Base-by-base conservation (phyloP, 148 eudicot genomes). In the Heliamphora exappendiculata region DNA sequence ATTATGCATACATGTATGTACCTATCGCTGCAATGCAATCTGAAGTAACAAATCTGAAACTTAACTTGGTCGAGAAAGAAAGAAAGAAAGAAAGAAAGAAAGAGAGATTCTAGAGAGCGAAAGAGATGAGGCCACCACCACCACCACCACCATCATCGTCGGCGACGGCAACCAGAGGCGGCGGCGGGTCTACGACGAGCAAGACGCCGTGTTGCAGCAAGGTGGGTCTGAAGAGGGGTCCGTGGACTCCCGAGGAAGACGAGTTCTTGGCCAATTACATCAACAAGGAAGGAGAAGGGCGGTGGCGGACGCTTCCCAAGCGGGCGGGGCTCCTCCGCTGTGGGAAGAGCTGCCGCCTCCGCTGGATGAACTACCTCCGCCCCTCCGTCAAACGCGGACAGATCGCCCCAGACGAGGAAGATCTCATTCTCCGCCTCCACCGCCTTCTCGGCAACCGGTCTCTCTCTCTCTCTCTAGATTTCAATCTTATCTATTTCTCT, bases 171-270 rank as follows among this genome's bases (percentile, higher is more conserved):
- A 31, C 20, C 33, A 39, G 7, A 37, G 12, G 42, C 26, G 49
- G 17, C 0, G 53, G 33, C 0, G 71, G 50, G 4, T 6, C 24
- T 34, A 67, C 14, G 5, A 26, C 51, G 28, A 67, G 28, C 41
- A 51, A 62, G 28, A 80, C 86, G 16, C 77, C 84, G 58, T 84
- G 83, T 33, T 84, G 87, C 78, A 81, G 69, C 73, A 87, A 87
- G 62, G 78, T 76, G 47, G 87, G 89, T 45, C 16, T 88, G 78
- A 88, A 86, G 84, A 82, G 87, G 51, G 91, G 91, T 20, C 91
- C 91, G 44, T 88, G 91, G 91, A 88, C 91, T 20, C 85, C 88
- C 8, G 89, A 85, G 75, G 91, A 88, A 64, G 91, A 88, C 70
- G 83, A 85, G 80, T 45, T 86, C 4, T 70, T 88, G 36, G 60